Evolutionary conservation across 371 early-diverging fungal species (phyloP), one percentile per base, ranked within the genome.

Genomic region (Mortierella sp.): DNA sequence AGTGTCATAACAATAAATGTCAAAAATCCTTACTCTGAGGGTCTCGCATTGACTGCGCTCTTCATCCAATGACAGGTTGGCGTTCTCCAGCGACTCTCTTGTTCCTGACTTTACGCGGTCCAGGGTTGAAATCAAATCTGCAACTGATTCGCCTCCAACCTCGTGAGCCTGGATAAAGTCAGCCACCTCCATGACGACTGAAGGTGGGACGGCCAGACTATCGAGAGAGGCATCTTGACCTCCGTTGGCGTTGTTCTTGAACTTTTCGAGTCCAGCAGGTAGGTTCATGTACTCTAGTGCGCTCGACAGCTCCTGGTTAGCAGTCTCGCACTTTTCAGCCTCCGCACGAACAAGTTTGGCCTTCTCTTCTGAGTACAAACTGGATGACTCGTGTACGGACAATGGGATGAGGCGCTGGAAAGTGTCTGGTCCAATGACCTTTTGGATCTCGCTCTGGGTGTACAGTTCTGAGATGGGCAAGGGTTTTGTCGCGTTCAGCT

Each of bases 311-410:
- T 99, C 98, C n/a, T 91, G 95, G 79, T 98, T 95, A 6, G 98
- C 96, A 16, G 93, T 81, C 71, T 96, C 95, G 43, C 94, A 95
- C 78, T 92, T 86, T 73, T 95, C 97, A 14, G 92, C 91, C 71
- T 96, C 96, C 7, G 89, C 82, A 10, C 99, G 94, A 7, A 98
- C 91, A 41, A 99, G 78, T 83, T 97, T 96, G 18, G 97, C 97
- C 88, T 97, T 97, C 83, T 98, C 98, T 83, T 98, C 99, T 27
- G 97, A 97, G 78, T 99, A 99, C 78, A 98, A 79, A 16, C 96
- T 96, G 7, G 97, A 91, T 44, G 96, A 94, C 88, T 99, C 98
- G 83, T 98, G 98, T 2, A 99, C 96, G 44, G 95, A 92, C 60
- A 99, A 88, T 0, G 99, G 98, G 32, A 99, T 94, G 54, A 99